phyloP scores from a whole-genome alignment of 2,329 filamentous ascomycete genomes.

The Dothideomycetes sp. region DNA sequence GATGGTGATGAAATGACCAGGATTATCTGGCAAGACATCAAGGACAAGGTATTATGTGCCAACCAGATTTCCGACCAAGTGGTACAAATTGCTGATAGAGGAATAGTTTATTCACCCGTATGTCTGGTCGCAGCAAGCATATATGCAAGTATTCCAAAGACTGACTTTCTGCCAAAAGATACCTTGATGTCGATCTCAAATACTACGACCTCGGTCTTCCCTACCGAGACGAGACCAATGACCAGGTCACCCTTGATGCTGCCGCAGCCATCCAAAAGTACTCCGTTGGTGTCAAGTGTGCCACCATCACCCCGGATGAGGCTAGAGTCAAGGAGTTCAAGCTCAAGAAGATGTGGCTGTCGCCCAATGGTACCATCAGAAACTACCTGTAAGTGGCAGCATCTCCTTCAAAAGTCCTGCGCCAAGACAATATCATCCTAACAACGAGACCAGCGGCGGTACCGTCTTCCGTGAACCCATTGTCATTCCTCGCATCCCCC shows the following conservation, averaged over 20 bases:
- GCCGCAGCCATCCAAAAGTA: slow-evolving; percentile 99
- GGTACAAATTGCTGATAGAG: no score
- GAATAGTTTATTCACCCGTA: slow-evolving; percentile 69
- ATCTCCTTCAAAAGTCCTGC: slow-evolving; percentile 5
- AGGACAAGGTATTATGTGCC: slow-evolving; percentile 77
- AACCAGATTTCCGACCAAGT: slow-evolving; percentile 8
- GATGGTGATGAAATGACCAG: slow-evolving; percentile 94
- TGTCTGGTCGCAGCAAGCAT: no score
- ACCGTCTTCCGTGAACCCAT: slow-evolving; percentile 99
- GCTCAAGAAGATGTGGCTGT: slow-evolving; percentile 99
- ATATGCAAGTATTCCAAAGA: no score
- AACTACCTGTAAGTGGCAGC: slow-evolving; percentile 41
- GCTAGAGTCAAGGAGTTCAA: slow-evolving; percentile 95
- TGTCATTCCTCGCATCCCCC: slow-evolving; percentile 84
- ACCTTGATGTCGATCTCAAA: slow-evolving; percentile 95
- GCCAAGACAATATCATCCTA: neutral
- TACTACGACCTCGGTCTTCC: slow-evolving; percentile 54
- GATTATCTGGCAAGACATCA: slow-evolving; percentile 98
- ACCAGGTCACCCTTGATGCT: slow-evolving; percentile 89
- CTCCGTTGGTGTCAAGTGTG: slow-evolving; percentile 96
- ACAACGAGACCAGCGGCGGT: slow-evolving; percentile 50
- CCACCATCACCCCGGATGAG: slow-evolving; percentile 98
- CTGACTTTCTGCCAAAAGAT: slow-evolving; percentile 29
- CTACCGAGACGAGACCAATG: slow-evolving; percentile 92
- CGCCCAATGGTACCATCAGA: slow-evolving; percentile 80